Evolutionary conservation across 768 basidiomycete genomes (phyloP).

Genomic region (Trametes villosa): DNA sequence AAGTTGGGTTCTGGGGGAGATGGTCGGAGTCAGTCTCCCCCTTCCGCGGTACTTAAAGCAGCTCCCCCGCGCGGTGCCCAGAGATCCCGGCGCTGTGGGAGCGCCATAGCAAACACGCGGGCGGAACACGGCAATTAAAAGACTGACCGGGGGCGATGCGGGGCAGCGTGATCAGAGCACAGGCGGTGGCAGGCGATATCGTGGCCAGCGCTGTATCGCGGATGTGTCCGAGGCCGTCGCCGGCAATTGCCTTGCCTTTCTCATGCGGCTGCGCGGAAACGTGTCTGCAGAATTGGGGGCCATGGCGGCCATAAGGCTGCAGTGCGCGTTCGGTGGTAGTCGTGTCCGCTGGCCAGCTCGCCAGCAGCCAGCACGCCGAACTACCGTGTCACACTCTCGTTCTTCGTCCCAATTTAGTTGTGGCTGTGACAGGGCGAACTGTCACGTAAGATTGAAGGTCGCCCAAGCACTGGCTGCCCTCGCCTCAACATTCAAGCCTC

Average conservation of each 20-base stretch:
- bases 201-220: background rate
- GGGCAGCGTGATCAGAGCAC: slow-evolving; percentile 10
- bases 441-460: slow-evolving; percentile 12
- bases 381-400: background rate
- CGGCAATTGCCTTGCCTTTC: background rate
- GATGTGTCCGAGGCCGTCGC: background rate
- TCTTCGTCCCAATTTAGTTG: slow-evolving; percentile 4
- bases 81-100: background rate
- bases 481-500: no score
- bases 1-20: slow-evolving; percentile 1
- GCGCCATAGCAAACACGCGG: background rate
- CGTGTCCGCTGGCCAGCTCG: no score
- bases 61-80: background rate
- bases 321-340: no score
- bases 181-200: background rate
- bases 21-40: background rate
- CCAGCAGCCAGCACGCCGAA: no score
- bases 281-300: background rate
- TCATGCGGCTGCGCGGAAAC: background rate
- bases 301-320: no score
- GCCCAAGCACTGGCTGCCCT: no score
- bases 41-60: background rate
- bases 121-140: slow-evolving; percentile 7
- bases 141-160: slow-evolving; percentile 12
- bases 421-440: slow-evolving; percentile 6